phyloP scores from a whole-genome alignment of 2,329 filamentous ascomycete species.

The Alternaria arborescens region DNA sequence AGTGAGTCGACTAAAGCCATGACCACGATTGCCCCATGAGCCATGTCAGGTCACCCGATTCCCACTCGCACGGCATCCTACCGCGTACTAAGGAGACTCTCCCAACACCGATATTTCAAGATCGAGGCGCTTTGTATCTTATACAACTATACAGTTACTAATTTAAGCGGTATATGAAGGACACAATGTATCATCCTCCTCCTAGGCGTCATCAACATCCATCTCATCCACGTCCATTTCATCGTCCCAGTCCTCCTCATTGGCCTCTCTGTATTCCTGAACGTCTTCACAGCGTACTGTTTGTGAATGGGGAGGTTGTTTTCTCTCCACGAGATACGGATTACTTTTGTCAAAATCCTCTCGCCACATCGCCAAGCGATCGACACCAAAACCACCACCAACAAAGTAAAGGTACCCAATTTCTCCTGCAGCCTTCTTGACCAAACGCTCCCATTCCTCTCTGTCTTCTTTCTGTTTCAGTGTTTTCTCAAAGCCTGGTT shows the following conservation, averaged over 20 bases:
- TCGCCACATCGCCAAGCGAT: conserved; percentile 22
- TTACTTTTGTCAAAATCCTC: conserved; percentile 30
- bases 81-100: too few species aligned
- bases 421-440: conserved; percentile 26
- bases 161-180: neutral
- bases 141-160: neutral
- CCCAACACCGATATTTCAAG: neutral
- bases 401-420: conserved; percentile 43
- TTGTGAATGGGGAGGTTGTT: neutral
- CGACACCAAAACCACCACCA: conserved; percentile 12
- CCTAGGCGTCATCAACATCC: conserved; percentile 18
- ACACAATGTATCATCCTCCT: neutral
- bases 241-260: conserved; percentile 14
- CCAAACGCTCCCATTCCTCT: conserved; percentile 18
- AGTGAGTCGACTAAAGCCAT: neutral
- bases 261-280: conserved; percentile 6
- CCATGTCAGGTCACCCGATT: neutral
- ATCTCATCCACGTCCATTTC: conserved; percentile 19
- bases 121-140: neutral
- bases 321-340: conserved; percentile 24
- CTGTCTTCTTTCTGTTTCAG: conserved; percentile 22
- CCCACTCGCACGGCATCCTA: neutral
- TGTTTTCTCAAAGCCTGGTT: conserved; percentile 15
- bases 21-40: neutral
- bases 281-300: neutral